A percentile compares a stretch with the other conserved stretches of the same genome.
These are phyloP conservation scores for Chrysopogon serrulatus DNA, from an alignment of 176 grass and related monocot genomes.

Conservation along the genomic window DNA sequence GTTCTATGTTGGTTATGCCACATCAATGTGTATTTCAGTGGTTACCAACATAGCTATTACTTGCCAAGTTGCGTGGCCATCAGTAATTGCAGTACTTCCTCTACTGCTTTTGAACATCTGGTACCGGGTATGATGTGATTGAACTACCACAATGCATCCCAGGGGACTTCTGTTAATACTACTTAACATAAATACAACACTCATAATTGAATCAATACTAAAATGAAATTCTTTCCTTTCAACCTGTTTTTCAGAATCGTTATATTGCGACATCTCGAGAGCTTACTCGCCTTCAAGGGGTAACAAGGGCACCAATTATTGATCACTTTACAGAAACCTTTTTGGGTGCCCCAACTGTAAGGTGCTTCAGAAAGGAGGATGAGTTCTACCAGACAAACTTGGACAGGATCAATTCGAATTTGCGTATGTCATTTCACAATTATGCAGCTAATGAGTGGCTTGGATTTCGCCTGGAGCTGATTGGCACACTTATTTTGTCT, in stretches of 20 bases:
- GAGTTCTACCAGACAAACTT: slow-evolving; percentile 70
- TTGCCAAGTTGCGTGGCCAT: slow-evolving; percentile 92
- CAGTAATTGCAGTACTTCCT: slow-evolving; percentile 66
- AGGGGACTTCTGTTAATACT: neutral
- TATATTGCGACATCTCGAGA: slow-evolving; percentile 86
- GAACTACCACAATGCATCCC: neutral
- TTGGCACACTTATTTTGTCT: slow-evolving; percentile 78
- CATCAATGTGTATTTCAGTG: slow-evolving; percentile 83
- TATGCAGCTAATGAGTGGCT: slow-evolving; percentile 82
- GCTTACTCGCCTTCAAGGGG: slow-evolving; percentile 76
- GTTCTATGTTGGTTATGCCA: slow-evolving; percentile 54
- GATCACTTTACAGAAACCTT: slow-evolving; percentile 93
- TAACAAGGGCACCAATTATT: slow-evolving; percentile 83
- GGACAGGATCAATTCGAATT: slow-evolving; percentile 75
- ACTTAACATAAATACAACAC: neutral
- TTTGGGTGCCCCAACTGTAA: slow-evolving; percentile 68
- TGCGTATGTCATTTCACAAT: slow-evolving; percentile 88
- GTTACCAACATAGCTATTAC: slow-evolving; percentile 61
- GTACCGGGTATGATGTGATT: slow-evolving; percentile 83
- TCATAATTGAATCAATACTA: neutral
- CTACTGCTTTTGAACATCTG: slow-evolving; percentile 76
- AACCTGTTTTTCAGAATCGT: slow-evolving; percentile 46
- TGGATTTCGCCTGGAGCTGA: slow-evolving; percentile 84
- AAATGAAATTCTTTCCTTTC: neutral
- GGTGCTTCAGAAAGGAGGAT: slow-evolving; percentile 77